phyloP scores from a whole-genome alignment of 139 green algal species.

The Ettlia oleoabundans region DNA sequence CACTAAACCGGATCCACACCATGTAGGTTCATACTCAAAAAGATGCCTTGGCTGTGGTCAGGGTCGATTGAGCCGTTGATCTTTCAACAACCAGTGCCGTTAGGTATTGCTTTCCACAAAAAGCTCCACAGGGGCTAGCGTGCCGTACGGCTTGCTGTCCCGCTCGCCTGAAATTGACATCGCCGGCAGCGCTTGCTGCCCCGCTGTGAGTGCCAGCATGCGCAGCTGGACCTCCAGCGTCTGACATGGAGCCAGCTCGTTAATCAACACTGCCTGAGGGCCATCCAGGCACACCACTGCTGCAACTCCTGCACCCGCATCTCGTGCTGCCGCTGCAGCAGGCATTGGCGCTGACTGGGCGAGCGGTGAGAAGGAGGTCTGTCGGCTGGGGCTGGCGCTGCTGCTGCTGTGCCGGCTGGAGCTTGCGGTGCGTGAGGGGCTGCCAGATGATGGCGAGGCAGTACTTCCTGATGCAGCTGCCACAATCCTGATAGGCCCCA shows the following conservation, averaged over 20 bases:
- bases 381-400: too few relatives aligned
- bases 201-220: constrained; percentile 1
- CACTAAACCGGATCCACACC: too few relatives aligned
- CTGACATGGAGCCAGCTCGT: neutral
- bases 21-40: too few relatives aligned
- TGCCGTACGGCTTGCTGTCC: constrained; percentile 1
- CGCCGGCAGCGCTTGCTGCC: constrained; percentile 6
- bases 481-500: constrained; percentile 10
- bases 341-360: neutral
- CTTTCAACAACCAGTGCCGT: neutral
- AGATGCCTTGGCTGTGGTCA: too few relatives aligned
- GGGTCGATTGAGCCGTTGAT: neutral
- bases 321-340: neutral
- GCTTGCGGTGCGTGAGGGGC: neutral
- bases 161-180: neutral
- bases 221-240: neutral
- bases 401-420: too few relatives aligned
- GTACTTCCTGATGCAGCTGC: neutral
- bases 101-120: constrained; percentile 9
- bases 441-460: neutral
- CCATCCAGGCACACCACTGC: constrained; percentile 13
- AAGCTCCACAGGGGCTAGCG: neutral
- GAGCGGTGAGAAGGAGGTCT: too few relatives aligned
- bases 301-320: neutral
- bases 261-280: neutral